Evolutionary conservation across 75 land plant species (phyloP).

Genomic region (Pinus taeda): DNA sequence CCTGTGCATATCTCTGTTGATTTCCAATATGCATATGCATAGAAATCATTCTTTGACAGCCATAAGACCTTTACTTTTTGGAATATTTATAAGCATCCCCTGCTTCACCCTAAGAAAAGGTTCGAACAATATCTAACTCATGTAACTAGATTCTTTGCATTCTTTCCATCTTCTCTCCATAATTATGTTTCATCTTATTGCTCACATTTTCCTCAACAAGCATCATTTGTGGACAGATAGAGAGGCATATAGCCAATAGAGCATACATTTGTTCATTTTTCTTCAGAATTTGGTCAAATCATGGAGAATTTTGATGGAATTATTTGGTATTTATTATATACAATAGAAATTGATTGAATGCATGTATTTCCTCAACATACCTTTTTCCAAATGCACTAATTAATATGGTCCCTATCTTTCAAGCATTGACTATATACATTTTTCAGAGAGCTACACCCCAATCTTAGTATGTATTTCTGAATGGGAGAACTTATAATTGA

Average conservation of each 20-base stretch:
- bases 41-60: neutral
- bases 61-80: neutral
- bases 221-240: slow-evolving; percentile 85
- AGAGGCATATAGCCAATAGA: slow-evolving; percentile 79
- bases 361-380: slow-evolving; percentile 81
- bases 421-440: neutral
- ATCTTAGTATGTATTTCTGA: neutral
- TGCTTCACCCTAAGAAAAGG: neutral
- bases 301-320: slow-evolving; percentile 83
- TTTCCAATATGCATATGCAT: neutral
- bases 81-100: neutral
- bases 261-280: slow-evolving; percentile 99
- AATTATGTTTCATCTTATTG: slow-evolving; percentile 80
- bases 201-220: slow-evolving; percentile 89
- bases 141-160: slow-evolving; percentile 54
- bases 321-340: slow-evolving; percentile 88
- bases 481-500: neutral
- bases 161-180: slow-evolving; percentile 85
- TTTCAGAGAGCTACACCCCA: neutral
- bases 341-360: slow-evolving; percentile 87
- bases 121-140: neutral
- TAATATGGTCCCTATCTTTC: neutral
- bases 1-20: no score
- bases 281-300: slow-evolving; percentile 90
- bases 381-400: slow-evolving; percentile 27